These are phyloP conservation scores for Xylaria sp. DNA, from an alignment of 2,329 filamentous ascomycete species.

Conservation along the genomic window DNA sequence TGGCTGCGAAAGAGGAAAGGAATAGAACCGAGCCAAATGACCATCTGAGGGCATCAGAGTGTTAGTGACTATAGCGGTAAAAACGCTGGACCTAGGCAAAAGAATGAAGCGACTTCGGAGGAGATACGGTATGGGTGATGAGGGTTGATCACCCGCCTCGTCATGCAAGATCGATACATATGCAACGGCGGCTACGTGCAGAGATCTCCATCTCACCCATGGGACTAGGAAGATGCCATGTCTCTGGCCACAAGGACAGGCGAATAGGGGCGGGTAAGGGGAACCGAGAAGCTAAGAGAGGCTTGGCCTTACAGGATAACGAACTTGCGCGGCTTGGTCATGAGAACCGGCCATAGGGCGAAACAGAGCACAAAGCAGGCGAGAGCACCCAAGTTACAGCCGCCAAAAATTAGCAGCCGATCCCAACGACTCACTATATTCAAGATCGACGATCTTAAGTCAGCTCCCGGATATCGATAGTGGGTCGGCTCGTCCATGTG, in stretches of 20 bases:
- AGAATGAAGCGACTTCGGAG: background rate
- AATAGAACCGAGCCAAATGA: conserved; percentile 90
- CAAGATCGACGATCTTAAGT: conserved; percentile 35
- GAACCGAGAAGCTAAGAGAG: conserved; percentile 20
- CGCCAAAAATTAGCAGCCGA: conserved; percentile 86
- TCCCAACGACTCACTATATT: conserved; percentile 92
- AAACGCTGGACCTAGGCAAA: background rate
- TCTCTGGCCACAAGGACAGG: conserved; percentile 20
- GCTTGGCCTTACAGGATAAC: conserved; percentile 79
- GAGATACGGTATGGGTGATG: background rate
- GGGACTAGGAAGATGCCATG: conserved; percentile 10
- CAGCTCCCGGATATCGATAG: conserved; percentile 30
- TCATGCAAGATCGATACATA: conserved; percentile 33
- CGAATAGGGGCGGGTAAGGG: conserved; percentile 16
- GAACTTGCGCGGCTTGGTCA: conserved; percentile 87
- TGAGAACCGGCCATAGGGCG: conserved; percentile 81
- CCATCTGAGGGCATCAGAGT: conserved; percentile 67
- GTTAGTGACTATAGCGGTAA: conserved; percentile 29
- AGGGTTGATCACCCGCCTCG: conserved; percentile 28
- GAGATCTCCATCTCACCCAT: conserved; percentile 26
- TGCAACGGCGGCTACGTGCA: conserved; percentile 37
- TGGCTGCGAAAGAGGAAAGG: conserved; percentile 86
- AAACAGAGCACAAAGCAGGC: conserved; percentile 95
- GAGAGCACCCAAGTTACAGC: conserved; percentile 85
- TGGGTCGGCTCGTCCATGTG: conserved; percentile 38